These are phyloP conservation scores for Blastomyces silverae DNA, from an alignment of 2,329 filamentous ascomycete genomes.

Conservation along the genomic window DNA sequence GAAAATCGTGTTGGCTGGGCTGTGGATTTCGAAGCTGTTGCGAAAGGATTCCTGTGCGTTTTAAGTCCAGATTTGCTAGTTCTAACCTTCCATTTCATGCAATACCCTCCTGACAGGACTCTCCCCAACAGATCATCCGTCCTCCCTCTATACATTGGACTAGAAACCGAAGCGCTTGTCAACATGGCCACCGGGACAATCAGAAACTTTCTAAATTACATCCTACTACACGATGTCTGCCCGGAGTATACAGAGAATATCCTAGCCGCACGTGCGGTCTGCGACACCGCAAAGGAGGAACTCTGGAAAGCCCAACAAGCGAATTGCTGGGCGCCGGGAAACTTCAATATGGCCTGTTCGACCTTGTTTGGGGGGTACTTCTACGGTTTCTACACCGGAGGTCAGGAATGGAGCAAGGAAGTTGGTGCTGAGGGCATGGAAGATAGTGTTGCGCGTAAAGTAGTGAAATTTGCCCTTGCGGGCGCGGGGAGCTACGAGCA, in stretches of 20 bases:
- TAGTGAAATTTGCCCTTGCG: slow-evolving; percentile 47
- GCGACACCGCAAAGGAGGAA: slow-evolving; percentile 60
- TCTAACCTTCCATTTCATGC: background rate
- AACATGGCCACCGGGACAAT: slow-evolving; percentile 60
- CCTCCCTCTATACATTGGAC: slow-evolving; percentile 52
- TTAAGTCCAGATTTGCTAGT: background rate
- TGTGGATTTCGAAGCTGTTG: slow-evolving; percentile 74
- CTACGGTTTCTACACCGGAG: slow-evolving; percentile 38
- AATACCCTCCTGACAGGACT: background rate
- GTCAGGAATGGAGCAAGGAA: slow-evolving; percentile 37
- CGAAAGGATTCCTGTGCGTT: slow-evolving; percentile 68
- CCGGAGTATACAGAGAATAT: slow-evolving; percentile 69
- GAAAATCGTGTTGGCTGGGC: slow-evolving; percentile 60
- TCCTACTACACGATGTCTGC: slow-evolving; percentile 77
- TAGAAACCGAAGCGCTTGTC: slow-evolving; percentile 49
- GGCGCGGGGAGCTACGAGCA: slow-evolving; percentile 41
- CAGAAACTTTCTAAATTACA: slow-evolving; percentile 81
- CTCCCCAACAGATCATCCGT: slow-evolving; percentile 45
- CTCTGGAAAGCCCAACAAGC: slow-evolving; percentile 54
- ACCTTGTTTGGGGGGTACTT: slow-evolving; percentile 58
- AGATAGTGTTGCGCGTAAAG: slow-evolving; percentile 43
- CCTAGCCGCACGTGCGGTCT: slow-evolving; percentile 57
- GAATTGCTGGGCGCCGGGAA: slow-evolving; percentile 56
- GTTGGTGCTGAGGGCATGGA: slow-evolving; percentile 36
- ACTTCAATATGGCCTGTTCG: slow-evolving; percentile 71